Percentiles rank a stretch among this genome's conserved stretches.
These are phyloP conservation scores for Caryopteris hybrid DNA, from an alignment of 305 asterid genomes.

Conservation along the genomic window DNA sequence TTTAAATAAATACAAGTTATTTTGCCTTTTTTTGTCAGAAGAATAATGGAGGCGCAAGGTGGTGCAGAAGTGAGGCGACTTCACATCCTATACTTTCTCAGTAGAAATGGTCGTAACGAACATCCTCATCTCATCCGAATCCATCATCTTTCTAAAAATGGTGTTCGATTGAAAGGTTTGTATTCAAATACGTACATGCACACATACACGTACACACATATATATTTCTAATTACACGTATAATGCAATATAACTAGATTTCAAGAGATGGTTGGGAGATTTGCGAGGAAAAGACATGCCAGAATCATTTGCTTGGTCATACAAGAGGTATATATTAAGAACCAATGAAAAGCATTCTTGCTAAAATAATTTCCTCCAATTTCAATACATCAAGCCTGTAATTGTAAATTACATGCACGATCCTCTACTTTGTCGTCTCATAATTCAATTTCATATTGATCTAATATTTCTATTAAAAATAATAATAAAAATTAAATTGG, in stretches of 20 bases:
- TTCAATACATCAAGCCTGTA: too few species aligned
- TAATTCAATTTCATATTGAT: too few species aligned
- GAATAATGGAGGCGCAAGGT: conserved; percentile 56
- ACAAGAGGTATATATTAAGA: conserved; percentile 62
- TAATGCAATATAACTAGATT: conserved; percentile 27
- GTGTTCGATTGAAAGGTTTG: conserved; percentile 66
- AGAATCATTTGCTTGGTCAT: conserved; percentile 82
- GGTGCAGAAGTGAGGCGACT: conserved; percentile 65
- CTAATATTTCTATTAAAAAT: too few species aligned
- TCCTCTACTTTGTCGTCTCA: too few species aligned
- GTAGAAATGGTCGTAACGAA: conserved; percentile 56
- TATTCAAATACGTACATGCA: too few species aligned
- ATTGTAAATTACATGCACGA: too few species aligned
- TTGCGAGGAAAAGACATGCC: conserved; percentile 85
- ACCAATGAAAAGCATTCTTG: too few species aligned
- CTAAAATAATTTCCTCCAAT: too few species aligned
- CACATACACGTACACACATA: too few species aligned
- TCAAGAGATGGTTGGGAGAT: conserved; percentile 85
- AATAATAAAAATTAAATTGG: too few species aligned
- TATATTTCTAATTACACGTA: too few species aligned
- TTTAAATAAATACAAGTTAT: neutral
- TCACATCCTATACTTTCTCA: conserved; percentile 63
- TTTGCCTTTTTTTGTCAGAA: conserved; percentile 23
- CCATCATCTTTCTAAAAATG: conserved; percentile 66
- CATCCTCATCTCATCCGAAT: conserved; percentile 87